Conservation (phyloP, 768 basidiomycete genomes). For the Lactifluus pinguis region DNA sequence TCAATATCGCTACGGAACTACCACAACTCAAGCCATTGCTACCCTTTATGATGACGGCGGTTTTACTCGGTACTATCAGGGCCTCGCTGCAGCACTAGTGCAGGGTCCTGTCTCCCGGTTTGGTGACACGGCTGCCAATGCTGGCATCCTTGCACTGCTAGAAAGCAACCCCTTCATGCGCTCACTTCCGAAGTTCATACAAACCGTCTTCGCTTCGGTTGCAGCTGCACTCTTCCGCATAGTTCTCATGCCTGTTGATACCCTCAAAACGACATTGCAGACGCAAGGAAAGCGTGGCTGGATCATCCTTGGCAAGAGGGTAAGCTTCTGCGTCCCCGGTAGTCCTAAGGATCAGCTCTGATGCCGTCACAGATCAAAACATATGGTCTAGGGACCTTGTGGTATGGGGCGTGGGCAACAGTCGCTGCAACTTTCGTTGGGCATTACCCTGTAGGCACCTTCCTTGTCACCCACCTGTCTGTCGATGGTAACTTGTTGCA, state of each 20-base stretch:
- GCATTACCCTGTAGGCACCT: conserved; percentile 63
- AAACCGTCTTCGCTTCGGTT: conserved; percentile 72
- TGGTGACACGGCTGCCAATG: conserved; percentile 93
- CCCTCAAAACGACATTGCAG: conserved; percentile 92
- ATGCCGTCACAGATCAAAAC: conserved; percentile 43
- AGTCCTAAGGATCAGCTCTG: not conserved
- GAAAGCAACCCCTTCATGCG: conserved; percentile 65
- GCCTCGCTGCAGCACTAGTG: conserved; percentile 74
- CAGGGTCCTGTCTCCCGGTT: conserved; percentile 83
- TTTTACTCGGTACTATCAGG: conserved; percentile 79
- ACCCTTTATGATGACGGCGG: conserved; percentile 76
- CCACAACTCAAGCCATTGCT: conserved; percentile 50
- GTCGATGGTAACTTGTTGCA: conserved; percentile 23
- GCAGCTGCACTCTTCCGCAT: conserved; percentile 83
- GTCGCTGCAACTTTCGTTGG: conserved; percentile 93
- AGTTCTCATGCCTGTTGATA: conserved; percentile 88
- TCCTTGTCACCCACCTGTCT: no score
- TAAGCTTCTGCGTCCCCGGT: conserved; percentile 25
- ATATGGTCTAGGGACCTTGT: conserved; percentile 71
- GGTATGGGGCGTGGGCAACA: conserved; percentile 89
- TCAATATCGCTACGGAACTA: conserved; percentile 84
- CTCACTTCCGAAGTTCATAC: conserved; percentile 49
- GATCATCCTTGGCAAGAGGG: conserved; percentile 54
- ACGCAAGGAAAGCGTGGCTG: conserved; percentile 73
- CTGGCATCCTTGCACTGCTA: conserved; percentile 80